Evolutionary conservation across 257 asterid species (phyloP).

Genomic region (Scutellaria minor): DNA sequence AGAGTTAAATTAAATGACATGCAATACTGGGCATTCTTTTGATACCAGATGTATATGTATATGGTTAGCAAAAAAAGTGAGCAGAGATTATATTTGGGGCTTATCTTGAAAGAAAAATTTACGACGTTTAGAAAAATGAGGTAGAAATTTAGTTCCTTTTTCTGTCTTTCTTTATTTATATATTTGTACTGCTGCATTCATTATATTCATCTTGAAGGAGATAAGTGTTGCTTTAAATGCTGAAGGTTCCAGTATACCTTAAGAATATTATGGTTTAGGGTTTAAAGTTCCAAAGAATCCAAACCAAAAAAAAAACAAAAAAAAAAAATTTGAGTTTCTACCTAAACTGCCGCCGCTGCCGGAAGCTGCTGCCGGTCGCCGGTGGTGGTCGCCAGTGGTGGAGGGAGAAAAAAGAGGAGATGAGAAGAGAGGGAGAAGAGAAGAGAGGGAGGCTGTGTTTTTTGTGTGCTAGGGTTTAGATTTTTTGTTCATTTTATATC

Average conservation of each 20-base stretch:
- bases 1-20: slow-evolving; percentile 29
- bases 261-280: neutral
- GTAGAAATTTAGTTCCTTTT: neutral
- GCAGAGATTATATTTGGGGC: slow-evolving; percentile 24
- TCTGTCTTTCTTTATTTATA: neutral
- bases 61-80: slow-evolving; percentile 6
- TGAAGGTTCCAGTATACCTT: neutral
- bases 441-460: too few relatives aligned
- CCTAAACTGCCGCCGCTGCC: too few relatives aligned
- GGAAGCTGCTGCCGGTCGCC: too few relatives aligned
- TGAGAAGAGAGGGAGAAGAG: too few relatives aligned
- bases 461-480: too few relatives aligned
- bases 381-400: too few relatives aligned
- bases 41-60: neutral
- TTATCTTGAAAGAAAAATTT: slow-evolving; percentile 1
- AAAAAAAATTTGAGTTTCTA: too few relatives aligned
- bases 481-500: too few relatives aligned
- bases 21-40: slow-evolving; percentile 4
- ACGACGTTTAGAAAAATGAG: slow-evolving; percentile 1
- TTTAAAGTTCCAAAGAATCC: too few relatives aligned
- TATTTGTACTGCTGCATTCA: neutral
- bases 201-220: neutral
- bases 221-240: neutral
- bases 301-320: too few relatives aligned
- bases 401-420: too few relatives aligned